These are phyloP conservation scores for Pythium grandisporangium DNA, from an alignment of 352 stramenopile species.

Conservation along the genomic window DNA sequence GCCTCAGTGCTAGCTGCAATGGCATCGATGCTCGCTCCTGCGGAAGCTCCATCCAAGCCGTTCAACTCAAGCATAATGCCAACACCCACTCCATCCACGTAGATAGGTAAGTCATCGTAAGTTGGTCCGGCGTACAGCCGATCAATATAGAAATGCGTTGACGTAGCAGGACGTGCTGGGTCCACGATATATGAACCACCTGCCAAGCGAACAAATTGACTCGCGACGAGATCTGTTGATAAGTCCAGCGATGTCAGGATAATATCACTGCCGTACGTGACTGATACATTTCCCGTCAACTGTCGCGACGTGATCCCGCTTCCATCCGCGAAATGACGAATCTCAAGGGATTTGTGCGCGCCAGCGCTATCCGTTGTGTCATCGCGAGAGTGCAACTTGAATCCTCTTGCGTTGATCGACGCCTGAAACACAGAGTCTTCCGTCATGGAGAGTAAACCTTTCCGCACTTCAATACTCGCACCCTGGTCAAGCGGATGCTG, in stretches of 20 bases:
- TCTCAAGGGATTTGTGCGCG: conserved; percentile 26
- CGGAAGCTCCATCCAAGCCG: conserved; percentile 4
- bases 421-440: conserved; percentile 37
- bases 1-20: conserved; percentile 11
- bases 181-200: conserved; percentile 41
- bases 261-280: conserved; percentile 29
- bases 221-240: conserved; percentile 15
- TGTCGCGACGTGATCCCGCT: conserved; percentile 16
- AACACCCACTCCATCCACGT: conserved; percentile 35
- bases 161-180: conserved; percentile 15
- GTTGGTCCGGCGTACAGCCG: conserved; percentile 32
- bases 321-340: conserved; percentile 42
- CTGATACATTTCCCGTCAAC: conserved; percentile 37
- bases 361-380: conserved; percentile 21
- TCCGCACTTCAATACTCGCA: conserved; percentile 36
- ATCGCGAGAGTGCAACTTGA: conserved; percentile 36
- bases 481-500: conserved; percentile 27
- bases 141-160: conserved; percentile 33
- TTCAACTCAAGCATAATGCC: conserved; percentile 31
- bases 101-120: conserved; percentile 41
- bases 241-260: conserved; percentile 35
- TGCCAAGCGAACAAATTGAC: conserved; percentile 38
- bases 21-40: conserved; percentile 26
- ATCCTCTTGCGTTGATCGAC: conserved; percentile 32
- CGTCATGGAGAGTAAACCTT: conserved; percentile 26